Percentiles rank a stretch among this genome's conserved stretches.
These are phyloP conservation scores for Rubroboletus pulcherrimus DNA, from an alignment of 768 basidiomycete species.

Conservation along the genomic window DNA sequence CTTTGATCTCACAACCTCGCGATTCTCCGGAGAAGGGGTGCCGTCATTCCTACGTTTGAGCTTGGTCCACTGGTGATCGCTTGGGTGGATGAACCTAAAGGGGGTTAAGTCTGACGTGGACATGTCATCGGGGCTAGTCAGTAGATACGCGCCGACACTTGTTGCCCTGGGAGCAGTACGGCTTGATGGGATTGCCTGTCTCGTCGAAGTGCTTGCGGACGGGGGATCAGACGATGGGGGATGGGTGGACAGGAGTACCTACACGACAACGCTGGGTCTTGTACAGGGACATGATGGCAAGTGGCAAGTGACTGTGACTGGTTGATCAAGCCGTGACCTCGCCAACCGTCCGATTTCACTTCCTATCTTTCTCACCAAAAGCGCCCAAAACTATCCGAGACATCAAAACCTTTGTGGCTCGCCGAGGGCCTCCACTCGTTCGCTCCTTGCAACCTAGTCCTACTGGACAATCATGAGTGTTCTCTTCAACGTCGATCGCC, in stretches of 20 bases:
- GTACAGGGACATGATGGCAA: conserved; percentile 32
- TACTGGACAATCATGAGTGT: conserved; percentile 15
- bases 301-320: conserved; percentile 18
- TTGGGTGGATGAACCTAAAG: conserved; percentile 48
- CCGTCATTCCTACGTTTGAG: conserved; percentile 17
- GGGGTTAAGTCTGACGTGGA: conserved; percentile 5
- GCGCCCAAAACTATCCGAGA: conserved; percentile 1
- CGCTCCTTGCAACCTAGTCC: not conserved
- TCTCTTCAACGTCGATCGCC: conserved; percentile 12
- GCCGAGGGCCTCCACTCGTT: not conserved
- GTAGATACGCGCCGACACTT: conserved; percentile 44
- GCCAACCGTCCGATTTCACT: too few relatives aligned
- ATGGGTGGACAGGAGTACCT: conserved; percentile 20
- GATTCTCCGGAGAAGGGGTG: conserved; percentile 19
- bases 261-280: conserved; percentile 50
- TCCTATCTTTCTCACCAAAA: not conserved
- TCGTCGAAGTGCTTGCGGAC: conserved; percentile 45
- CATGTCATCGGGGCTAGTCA: conserved; percentile 4
- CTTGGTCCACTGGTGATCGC: conserved; percentile 41
- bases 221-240: conserved; percentile 12
- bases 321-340: conserved; percentile 10
- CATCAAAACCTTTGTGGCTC: not conserved
- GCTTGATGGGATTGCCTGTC: conserved; percentile 39
- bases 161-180: conserved; percentile 45
- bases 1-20: conserved; percentile 21